Percentiles rank a stretch among this genome's conserved stretches.
phyloP scores from a whole-genome alignment of 1,139 yeast species.

The Meyerozyma sp. region DNA sequence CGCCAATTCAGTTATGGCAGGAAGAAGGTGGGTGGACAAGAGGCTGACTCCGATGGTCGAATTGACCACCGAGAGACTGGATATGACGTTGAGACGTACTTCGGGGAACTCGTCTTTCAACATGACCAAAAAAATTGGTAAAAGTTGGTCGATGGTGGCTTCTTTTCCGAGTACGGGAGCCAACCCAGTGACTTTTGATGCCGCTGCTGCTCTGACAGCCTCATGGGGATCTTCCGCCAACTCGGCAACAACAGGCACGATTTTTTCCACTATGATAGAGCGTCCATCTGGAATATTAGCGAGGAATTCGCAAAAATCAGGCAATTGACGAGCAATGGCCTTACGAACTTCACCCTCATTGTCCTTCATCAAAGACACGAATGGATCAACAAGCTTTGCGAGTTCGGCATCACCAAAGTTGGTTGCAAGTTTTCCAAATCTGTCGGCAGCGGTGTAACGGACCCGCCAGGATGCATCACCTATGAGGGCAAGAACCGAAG shows the following conservation, averaged over 20 bases:
- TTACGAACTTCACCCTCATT: conserved; percentile 96
- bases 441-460: conserved; percentile 94
- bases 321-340: conserved; percentile 88
- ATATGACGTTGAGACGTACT: conserved; percentile 89
- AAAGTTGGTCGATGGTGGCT: conserved; percentile 70
- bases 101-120: conserved; percentile 96
- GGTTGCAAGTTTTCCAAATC: conserved; percentile 69
- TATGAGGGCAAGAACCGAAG: conserved; percentile 57
- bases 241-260: conserved; percentile 79
- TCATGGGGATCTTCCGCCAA: conserved; percentile 90
- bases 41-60: conserved; percentile 91
- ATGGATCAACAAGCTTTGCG: conserved; percentile 59
- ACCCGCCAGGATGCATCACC: conserved; percentile 97
- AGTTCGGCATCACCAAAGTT: conserved; percentile 57
- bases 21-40: conserved; percentile 80
- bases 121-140: conserved; percentile 91
- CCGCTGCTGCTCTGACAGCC: conserved; percentile 88
- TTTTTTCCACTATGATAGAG: conserved; percentile 57
- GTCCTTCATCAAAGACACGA: conserved; percentile 78
- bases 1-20: conserved; percentile 94
- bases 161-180: conserved; percentile 87
- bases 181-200: conserved; percentile 78
- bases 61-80: conserved; percentile 85
- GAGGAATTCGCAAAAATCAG: conserved; percentile 64
- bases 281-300: conserved; percentile 34